A percentile compares a stretch with the other conserved stretches of the same genome.
These are phyloP conservation scores for Aspergillus intermedius DNA, from an alignment of 2,329 filamentous ascomycete species.

Conservation along the genomic window DNA sequence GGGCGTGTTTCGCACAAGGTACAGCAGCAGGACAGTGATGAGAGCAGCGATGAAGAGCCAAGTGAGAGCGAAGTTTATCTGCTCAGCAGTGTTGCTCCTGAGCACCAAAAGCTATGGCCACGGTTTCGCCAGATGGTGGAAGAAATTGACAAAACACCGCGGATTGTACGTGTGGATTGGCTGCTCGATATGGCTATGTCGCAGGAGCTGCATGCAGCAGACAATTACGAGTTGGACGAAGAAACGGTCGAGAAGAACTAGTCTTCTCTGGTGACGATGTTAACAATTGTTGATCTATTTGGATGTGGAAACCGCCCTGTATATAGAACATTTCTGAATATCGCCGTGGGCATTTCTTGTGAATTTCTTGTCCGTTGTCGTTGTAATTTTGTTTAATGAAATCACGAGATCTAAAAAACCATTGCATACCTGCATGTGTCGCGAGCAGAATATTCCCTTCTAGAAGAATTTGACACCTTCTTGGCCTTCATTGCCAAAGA, in stretches of 20 bases:
- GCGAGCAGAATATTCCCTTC: neutral
- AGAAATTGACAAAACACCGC: conserved; percentile 69
- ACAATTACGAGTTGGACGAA: conserved; percentile 49
- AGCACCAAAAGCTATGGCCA: conserved; percentile 70
- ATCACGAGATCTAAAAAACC: neutral
- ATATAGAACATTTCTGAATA: neutral
- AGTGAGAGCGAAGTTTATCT: conserved; percentile 72
- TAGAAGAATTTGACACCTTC: conserved; percentile 96
- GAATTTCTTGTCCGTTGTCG: neutral
- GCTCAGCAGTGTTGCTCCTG: conserved; percentile 59
- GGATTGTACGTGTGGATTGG: conserved; percentile 84
- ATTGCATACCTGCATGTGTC: neutral
- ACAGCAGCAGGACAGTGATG: conserved; percentile 42
- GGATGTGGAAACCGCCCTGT: neutral
- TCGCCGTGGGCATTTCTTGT: neutral
- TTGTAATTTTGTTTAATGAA: neutral
- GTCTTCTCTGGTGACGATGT: conserved; percentile 4
- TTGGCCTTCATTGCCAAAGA: conserved; percentile 84
- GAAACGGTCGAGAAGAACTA: conserved; percentile 21
- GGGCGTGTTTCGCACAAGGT: conserved; percentile 64
- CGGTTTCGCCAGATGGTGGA: conserved; percentile 73
- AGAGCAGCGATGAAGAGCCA: conserved; percentile 51
- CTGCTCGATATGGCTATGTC: conserved; percentile 81
- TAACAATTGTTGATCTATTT: neutral
- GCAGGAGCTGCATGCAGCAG: conserved; percentile 66